These are phyloP conservation scores for Durio zibethinus DNA, from an alignment of 345 rosid species.

Conservation along the genomic window DNA sequence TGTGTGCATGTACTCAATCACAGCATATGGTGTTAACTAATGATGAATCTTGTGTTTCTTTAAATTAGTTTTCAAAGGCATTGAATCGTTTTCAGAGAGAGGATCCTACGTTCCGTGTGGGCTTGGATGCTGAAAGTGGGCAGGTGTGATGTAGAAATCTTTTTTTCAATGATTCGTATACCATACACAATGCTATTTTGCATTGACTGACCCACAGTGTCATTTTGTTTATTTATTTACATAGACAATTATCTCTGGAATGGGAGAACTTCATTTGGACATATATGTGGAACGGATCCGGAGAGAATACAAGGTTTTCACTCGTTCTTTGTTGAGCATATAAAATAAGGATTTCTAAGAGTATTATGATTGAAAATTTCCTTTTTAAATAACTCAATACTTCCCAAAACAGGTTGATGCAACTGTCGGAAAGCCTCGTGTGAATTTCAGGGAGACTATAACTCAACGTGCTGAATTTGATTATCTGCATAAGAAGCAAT, in stretches of 20 bases:
- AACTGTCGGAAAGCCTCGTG: slow-evolving; percentile 96
- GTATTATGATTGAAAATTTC: background rate
- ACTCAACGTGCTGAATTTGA: slow-evolving; percentile 88
- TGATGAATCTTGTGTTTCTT: slow-evolving; percentile 2
- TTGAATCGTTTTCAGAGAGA: slow-evolving; percentile 91
- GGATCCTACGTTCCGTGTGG: slow-evolving; percentile 98
- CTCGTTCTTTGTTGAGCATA: background rate
- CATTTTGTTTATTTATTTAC: slow-evolving; percentile 8
- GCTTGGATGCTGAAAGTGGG: slow-evolving; percentile 96
- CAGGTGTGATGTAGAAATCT: slow-evolving; percentile 51
- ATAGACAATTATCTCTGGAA: slow-evolving; percentile 97
- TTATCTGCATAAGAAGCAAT: slow-evolving; percentile 96
- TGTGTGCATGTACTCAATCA: background rate
- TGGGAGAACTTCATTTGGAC: slow-evolving; percentile 98
- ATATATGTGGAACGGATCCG: slow-evolving; percentile 92
- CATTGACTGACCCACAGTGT: slow-evolving; percentile 3
- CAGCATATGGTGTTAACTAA: slow-evolving; percentile 4
- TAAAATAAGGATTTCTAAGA: background rate
- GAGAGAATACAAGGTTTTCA: slow-evolving; percentile 81
- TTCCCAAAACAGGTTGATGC: slow-evolving; percentile 73
- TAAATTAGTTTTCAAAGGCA: slow-evolving; percentile 88
- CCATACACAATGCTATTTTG: background rate
- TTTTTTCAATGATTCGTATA: background rate
- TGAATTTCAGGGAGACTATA: slow-evolving; percentile 92
- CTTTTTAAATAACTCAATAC: background rate